A percentile compares a stretch with the other conserved stretches of the same genome.
phyloP scores from a whole-genome alignment of 1,284 basidiomycete species.

The Apiotrichum sp. region DNA sequence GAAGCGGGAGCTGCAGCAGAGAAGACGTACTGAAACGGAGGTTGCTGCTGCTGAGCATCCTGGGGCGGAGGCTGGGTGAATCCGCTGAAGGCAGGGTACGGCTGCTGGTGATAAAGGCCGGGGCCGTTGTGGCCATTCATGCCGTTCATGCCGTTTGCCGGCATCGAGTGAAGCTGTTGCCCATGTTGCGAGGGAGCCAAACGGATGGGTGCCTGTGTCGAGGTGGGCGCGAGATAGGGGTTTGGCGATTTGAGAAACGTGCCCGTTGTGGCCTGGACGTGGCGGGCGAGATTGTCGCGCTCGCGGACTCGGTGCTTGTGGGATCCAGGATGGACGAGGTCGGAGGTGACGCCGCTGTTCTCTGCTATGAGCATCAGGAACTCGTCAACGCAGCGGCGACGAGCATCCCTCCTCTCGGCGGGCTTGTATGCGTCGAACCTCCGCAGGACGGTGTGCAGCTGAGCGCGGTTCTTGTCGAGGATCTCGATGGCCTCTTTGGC shows the following conservation, averaged over 20 bases:
- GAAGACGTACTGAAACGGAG: neutral
- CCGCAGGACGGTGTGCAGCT: neutral
- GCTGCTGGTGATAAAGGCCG: too few species aligned
- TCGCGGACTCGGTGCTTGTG: neutral
- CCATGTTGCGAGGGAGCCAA: neutral
- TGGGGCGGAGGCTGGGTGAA: neutral
- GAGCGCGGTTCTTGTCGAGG: neutral
- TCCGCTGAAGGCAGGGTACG: neutral
- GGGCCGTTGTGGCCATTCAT: too few species aligned
- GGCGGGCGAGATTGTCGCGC: neutral
- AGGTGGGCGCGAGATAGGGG: neutral
- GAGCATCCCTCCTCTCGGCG: neutral
- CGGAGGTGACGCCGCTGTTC: neutral
- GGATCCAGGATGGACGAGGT: neutral
- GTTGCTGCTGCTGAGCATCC: neutral
- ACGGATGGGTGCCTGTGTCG: neutral
- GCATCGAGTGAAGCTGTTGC: neutral
- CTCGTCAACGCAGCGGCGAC: slow-evolving; percentile 1
- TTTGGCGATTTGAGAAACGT: neutral
- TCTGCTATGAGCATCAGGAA: neutral
- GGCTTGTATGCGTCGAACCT: neutral
- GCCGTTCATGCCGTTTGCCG: neutral
- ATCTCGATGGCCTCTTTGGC: slow-evolving; percentile 1
- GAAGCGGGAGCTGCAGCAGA: neutral
- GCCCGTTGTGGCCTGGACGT: neutral